These are phyloP conservation scores for Verticillium tricorpus DNA, from an alignment of 2,329 filamentous ascomycete genomes.

Conservation along the genomic window DNA sequence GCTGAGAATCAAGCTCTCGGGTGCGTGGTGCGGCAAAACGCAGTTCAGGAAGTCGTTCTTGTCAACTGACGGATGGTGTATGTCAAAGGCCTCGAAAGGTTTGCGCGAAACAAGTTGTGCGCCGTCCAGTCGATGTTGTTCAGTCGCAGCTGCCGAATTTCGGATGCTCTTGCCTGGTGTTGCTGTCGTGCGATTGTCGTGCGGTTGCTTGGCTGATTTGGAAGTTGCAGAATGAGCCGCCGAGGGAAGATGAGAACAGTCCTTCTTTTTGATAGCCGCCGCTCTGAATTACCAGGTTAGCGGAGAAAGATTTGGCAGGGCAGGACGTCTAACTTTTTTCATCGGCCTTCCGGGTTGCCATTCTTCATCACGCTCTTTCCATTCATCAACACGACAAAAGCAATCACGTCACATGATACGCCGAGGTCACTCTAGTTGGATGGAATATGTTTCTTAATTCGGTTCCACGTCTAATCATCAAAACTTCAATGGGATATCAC, in stretches of 20 bases:
- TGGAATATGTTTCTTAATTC: neutral
- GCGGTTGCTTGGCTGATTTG: neutral
- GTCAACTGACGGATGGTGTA: too few relatives aligned
- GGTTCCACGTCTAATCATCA: neutral
- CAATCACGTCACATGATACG: neutral
- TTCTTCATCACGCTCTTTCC: neutral
- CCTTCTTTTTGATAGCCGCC: neutral
- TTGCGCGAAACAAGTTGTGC: too few relatives aligned
- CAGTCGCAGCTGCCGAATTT: neutral
- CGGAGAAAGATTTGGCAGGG: neutral
- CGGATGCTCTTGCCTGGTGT: neutral
- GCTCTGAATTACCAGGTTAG: neutral
- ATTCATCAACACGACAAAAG: neutral
- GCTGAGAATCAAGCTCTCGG: too few relatives aligned
- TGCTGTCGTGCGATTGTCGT: neutral
- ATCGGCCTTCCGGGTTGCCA: neutral
- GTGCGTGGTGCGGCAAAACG: too few relatives aligned
- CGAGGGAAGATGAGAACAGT: neutral
- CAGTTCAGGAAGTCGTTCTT: too few relatives aligned
- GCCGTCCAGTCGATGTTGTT: too few relatives aligned
- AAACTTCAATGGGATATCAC: neutral
- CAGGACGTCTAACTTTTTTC: neutral
- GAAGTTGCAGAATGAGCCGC: neutral
- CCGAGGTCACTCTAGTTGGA: neutral
- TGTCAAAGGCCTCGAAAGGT: too few relatives aligned